phyloP scores from a whole-genome alignment of 2,329 filamentous ascomycete genomes.

The Rhynchosporium graminicola region DNA sequence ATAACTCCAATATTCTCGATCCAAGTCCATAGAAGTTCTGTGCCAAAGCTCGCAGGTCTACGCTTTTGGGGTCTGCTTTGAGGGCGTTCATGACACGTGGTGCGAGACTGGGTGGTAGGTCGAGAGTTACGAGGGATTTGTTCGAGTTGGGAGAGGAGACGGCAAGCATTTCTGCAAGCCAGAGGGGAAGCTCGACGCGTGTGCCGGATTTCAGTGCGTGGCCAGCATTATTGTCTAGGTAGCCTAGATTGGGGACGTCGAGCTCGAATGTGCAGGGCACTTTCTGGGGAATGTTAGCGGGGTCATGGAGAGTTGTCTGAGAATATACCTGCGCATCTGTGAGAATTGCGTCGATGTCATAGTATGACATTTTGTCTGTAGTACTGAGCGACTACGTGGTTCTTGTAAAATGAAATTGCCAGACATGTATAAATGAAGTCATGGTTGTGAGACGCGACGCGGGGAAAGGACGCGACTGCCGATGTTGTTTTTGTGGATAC shows the following conservation, averaged over 20 bases:
- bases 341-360: constrained; percentile 80
- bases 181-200: constrained; percentile 80
- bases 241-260: constrained; percentile 81
- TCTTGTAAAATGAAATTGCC: background rate
- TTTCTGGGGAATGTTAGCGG: constrained; percentile 60
- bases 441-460: constrained; percentile 7
- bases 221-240: constrained; percentile 79
- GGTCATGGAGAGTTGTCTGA: constrained; percentile 11
- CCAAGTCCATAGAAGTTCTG: constrained; percentile 87
- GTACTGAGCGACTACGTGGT: constrained; percentile 11
- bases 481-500: constrained; percentile 24
- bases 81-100: constrained; percentile 83
- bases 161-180: constrained; percentile 93
- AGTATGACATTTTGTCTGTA: constrained; percentile 66
- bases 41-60: constrained; percentile 80
- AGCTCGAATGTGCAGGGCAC: constrained; percentile 93
- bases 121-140: constrained; percentile 72
- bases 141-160: constrained; percentile 55
- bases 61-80: constrained; percentile 83
- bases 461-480: constrained; percentile 16
- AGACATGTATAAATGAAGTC: constrained; percentile 9
- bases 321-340: constrained; percentile 73
- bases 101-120: constrained; percentile 76
- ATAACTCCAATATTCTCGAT: constrained; percentile 82
- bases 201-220: constrained; percentile 77